phyloP scores from a whole-genome alignment of 768 basidiomycete species.

The Russula ochroleuca region DNA sequence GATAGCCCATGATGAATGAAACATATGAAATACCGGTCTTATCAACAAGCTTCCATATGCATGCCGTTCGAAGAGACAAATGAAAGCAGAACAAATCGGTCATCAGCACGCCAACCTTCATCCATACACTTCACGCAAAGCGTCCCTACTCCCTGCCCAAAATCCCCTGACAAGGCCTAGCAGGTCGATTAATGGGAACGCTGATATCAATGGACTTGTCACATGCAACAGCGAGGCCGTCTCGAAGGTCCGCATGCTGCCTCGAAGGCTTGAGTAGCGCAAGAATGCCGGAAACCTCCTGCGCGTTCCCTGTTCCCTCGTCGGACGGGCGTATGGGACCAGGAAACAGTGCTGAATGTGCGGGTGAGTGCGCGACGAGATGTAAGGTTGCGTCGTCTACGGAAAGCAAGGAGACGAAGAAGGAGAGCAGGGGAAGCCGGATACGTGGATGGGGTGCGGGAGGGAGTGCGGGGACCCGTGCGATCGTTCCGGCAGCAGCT shows the following conservation, averaged over 20 bases:
- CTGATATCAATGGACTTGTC: conserved; percentile 6
- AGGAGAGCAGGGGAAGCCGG: not conserved
- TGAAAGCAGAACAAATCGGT: not conserved
- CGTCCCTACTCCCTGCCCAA: not conserved
- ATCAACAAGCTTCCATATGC: not conserved
- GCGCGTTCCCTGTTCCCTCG: not conserved
- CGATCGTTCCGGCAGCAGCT: not conserved
- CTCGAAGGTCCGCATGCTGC: not conserved
- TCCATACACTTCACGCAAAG: not conserved
- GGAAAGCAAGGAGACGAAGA: conserved; percentile 7
- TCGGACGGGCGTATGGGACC: not conserved
- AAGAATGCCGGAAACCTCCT: not conserved
- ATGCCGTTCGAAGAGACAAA: not conserved
- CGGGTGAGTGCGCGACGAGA: not conserved
- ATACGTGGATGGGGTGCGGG: not conserved
- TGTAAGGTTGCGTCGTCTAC: conserved; percentile 6
- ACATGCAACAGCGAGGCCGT: conserved; percentile 6
- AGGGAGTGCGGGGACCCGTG: not conserved
- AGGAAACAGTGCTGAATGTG: conserved; percentile 11
- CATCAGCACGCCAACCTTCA: not conserved
- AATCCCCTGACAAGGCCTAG: not conserved
- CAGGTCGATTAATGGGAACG: not conserved
- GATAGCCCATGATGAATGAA: not conserved
- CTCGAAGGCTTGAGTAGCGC: conserved; percentile 2
- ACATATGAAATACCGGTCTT: not conserved